Evolutionary conservation across 2,329 filamentous ascomycete genomes (phyloP).

Genomic region (Penicillium psychrosexuale): DNA sequence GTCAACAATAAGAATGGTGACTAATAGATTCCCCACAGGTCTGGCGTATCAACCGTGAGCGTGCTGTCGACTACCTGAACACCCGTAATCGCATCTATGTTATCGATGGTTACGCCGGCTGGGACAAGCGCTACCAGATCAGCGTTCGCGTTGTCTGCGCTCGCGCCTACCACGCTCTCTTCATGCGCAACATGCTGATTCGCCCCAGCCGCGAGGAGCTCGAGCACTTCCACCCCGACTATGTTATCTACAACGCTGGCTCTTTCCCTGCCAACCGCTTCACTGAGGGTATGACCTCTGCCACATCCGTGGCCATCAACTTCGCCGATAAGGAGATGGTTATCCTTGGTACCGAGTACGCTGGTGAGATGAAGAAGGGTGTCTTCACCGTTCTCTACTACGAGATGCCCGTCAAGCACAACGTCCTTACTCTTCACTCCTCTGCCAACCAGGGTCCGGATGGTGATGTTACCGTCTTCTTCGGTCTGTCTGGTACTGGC

Average conservation of each 20-base stretch:
- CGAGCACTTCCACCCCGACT: constrained; percentile 96
- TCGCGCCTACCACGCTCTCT: constrained; percentile 97
- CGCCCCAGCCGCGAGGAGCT: constrained; percentile 86
- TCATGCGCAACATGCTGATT: constrained; percentile 99
- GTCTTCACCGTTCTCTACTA: constrained; percentile 99
- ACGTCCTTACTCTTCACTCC: constrained; percentile 95
- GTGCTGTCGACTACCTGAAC: constrained; percentile 98
- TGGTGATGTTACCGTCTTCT: constrained; percentile 98
- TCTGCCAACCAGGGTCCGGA: constrained; percentile 95
- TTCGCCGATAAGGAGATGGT: constrained; percentile 99
- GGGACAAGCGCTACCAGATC: constrained; percentile 98
- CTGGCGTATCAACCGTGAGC: constrained; percentile 99
- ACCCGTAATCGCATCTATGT: constrained; percentile 98
- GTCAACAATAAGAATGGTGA: constrained; percentile 19
- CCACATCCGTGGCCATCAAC: constrained; percentile 97
- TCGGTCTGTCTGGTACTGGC: constrained; percentile 95
- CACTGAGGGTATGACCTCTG: constrained; percentile 97
- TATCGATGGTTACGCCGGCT: constrained; percentile 93
- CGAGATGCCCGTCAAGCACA: constrained; percentile 99
- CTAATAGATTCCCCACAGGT: constrained; percentile 58
- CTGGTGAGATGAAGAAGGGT: constrained; percentile 96
- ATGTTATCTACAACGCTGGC: constrained; percentile 99
- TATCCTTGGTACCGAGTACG: constrained; percentile 97
- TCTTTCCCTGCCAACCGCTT: constrained; percentile 98
- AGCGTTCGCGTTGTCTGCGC: constrained; percentile 97